A percentile compares a stretch with the other conserved stretches of the same genome.
phyloP scores from a whole-genome alignment of 305 asterid genomes.

The Fraxinus floribunda region DNA sequence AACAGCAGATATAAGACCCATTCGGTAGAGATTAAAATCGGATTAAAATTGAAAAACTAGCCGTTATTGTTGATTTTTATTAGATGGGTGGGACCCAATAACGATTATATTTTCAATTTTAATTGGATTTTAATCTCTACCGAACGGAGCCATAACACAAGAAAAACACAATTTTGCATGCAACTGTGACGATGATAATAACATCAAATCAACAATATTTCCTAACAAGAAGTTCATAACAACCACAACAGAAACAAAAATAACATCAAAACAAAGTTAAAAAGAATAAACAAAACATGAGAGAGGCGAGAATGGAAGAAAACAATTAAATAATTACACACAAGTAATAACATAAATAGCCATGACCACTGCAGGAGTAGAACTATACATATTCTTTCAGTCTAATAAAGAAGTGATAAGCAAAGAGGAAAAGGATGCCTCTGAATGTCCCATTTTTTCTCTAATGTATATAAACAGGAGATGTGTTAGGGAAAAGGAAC shows the following conservation, averaged over 20 bases:
- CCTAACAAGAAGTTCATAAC: not conserved
- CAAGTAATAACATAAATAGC: not conserved
- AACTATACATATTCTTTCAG: not conserved
- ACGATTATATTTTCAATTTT: too few species aligned
- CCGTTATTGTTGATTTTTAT: too few species aligned
- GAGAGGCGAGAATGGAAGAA: not conserved
- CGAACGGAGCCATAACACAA: not conserved
- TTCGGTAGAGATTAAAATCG: too few species aligned
- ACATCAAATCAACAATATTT: not conserved
- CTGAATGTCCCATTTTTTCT: not conserved
- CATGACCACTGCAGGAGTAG: not conserved
- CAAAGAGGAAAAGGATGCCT: not conserved
- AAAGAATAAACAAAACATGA: not conserved
- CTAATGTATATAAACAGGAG: not conserved
- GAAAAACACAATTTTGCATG: not conserved
- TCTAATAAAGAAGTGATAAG: not conserved
- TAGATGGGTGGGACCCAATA: too few species aligned
- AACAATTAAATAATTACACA: not conserved
- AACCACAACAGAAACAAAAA: not conserved
- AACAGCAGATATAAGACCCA: not conserved
- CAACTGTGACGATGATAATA: not conserved
- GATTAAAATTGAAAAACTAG: too few species aligned
- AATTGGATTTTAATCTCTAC: too few species aligned
- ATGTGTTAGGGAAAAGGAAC: not conserved
- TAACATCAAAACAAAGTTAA: not conserved